A percentile compares a stretch with the other conserved stretches of the same genome.
These are phyloP conservation scores for Wallemia mellicola DNA, from an alignment of 1,284 basidiomycete genomes.

Conservation along the genomic window DNA sequence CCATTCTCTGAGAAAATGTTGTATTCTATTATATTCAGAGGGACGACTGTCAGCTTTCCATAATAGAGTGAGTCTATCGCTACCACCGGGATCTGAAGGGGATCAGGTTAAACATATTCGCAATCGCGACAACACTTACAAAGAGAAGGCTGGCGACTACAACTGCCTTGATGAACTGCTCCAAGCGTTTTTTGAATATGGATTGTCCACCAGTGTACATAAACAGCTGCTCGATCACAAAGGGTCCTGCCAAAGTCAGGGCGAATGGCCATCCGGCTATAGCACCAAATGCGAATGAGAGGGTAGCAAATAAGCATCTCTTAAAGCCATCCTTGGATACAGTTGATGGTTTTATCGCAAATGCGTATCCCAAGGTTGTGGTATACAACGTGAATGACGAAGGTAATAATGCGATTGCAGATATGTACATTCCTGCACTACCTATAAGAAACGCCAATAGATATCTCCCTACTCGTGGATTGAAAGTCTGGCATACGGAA, in stretches of 20 bases:
- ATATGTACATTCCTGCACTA: conserved; percentile 79
- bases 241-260: conserved; percentile 55
- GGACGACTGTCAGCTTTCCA: conserved; percentile 42
- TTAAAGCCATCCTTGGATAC: conserved; percentile 25
- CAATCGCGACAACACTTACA: too few species aligned
- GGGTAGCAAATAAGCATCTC: conserved; percentile 24
- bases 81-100: too few species aligned
- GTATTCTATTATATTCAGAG: conserved; percentile 81
- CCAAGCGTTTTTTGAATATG: conserved; percentile 22
- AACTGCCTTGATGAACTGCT: conserved; percentile 28
- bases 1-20: conserved; percentile 43
- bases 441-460: conserved; percentile 54
- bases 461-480: conserved; percentile 69
- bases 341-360: conserved; percentile 37
- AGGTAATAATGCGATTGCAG: conserved; percentile 61
- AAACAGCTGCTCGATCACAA: conserved; percentile 69
- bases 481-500: conserved; percentile 47
- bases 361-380: conserved; percentile 49
- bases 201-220: conserved; percentile 25
- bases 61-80: conserved; percentile 65
- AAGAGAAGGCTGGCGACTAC: conserved; percentile 30
- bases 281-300: conserved; percentile 49
- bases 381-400: conserved; percentile 88
- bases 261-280: conserved; percentile 92
- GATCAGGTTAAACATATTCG: too few species aligned